Evolutionary conservation across 768 basidiomycete genomes (phyloP), one percentile per base, ranked within the genome.

Genomic region (Kwoniella europaea): DNA sequence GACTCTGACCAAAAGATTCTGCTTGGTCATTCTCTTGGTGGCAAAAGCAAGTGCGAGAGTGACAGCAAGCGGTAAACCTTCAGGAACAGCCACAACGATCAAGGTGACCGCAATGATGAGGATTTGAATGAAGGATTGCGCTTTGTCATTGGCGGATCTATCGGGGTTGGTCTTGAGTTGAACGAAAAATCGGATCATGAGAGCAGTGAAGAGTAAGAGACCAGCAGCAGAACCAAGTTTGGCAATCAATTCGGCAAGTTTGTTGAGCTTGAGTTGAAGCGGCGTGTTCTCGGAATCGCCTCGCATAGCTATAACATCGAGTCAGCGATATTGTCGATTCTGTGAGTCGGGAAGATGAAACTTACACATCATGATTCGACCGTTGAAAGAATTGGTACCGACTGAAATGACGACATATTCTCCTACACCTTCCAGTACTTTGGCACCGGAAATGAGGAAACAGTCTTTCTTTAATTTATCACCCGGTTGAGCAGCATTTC

Each of bases 41-140:
- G 96, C 97, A 79, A 98, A 99, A 0, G 97, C 93, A 42, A 99
- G 86, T 0, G 97, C 97, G 58, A 99, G 88, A 0, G 96, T 98
- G 61, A 98, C 96, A 53, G 96, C 96, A 65, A 99, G 87, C 2
- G 96, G 96, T 5, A 99, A 87, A 79, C 95, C 91, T 88, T 92
- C 91, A n/a, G 92, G 92, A 41, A 93, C 91, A 55, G 92, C 92
- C 77, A 92, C 90, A 71, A 93, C 92, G 50, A 93, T 86, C n/a
- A 97, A 84, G 13, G 94, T 98, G 62, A 98, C 95, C 0, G 94
- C 86, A 67, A 98, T 98, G 78, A 98, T 95, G 44, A 98, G 88
- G 67, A 96, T 94, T 74, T 96, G 89, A 61, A 94, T 91, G 76
- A 98, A 98, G 3, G 89, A 88, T 73, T 95, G 91, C 57, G 93